Evolutionary conservation across 163 green algal species (phyloP), one percentile per base, ranked within the genome.

Genomic region (Scenedesmus sp.): DNA sequence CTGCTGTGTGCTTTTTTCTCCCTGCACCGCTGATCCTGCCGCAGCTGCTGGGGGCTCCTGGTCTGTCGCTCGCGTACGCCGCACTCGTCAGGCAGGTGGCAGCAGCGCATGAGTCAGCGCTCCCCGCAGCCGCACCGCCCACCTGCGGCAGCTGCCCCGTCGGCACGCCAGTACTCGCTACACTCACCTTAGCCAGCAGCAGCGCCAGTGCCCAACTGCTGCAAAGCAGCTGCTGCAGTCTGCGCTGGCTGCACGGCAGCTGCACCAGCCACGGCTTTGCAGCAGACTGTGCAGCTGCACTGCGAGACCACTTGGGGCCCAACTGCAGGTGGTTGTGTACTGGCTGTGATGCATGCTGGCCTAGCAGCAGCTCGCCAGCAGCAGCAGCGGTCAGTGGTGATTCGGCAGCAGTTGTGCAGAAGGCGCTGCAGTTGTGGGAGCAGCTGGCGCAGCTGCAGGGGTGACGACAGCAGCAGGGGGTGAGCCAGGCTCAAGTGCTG

Each of bases 401-500:
- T 18, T 35, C n/a, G 10, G 73, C 73, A 82, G 73, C 24, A 35
- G 73, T 49, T 35, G 18, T 37, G 65, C 65, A 30, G 2, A 40
- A 76, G 65, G 73, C 73, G 37, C 35, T 51, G 73, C 73, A 82
- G 73, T 37, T 82, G 35, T 82, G 73, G 73, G 35, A 82, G 73
- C 73, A 82, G 73, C 73, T 82, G 35, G 35, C 35, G 13, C 35
- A 30, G 35, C 73, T 82, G 73, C 73, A 82, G 73, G 5, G 20
- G 73, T 46, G 15, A 82, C 51, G 73, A 44, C 37, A 30, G 73
- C 35, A 44, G 73, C 35, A 44, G 73, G 33, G n/a, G 73, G 35
- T 49, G 73, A 76, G 30, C 16, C 65, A 15, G 6, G 65, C 30
- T 16, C 73, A 49, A 16, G 24, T 82, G 73, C 73, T 82, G 73